A percentile compares a stretch with the other conserved stretches of the same genome.
Evolutionary conservation across 768 basidiomycete species (phyloP).

Genomic region (Gelatoporia subvermispora): DNA sequence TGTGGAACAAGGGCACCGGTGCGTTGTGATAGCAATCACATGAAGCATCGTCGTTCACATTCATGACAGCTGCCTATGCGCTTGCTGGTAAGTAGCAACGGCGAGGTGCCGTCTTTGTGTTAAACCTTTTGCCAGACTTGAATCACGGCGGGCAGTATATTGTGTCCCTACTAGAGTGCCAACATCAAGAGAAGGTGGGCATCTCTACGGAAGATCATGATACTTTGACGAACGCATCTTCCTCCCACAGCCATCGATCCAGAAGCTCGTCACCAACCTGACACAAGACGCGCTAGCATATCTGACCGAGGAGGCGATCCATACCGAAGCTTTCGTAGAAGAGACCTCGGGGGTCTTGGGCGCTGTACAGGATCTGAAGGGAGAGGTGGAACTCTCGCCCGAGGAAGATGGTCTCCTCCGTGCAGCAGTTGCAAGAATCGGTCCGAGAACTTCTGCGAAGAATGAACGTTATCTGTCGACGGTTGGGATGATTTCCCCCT

Average conservation of each 20-base stretch:
- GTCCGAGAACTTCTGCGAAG: slow-evolving; percentile 39
- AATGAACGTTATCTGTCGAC: slow-evolving; percentile 43
- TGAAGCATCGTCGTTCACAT: slow-evolving; percentile 9
- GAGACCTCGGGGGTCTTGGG: slow-evolving; percentile 41
- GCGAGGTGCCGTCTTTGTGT: background rate
- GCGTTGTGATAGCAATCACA: slow-evolving; percentile 15
- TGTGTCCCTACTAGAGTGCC: slow-evolving; percentile 62
- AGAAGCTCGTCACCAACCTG: slow-evolving; percentile 61
- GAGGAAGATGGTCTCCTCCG: slow-evolving; percentile 39
- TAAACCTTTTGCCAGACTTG: slow-evolving; percentile 39
- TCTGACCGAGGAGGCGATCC: slow-evolving; percentile 60
- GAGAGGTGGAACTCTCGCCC: slow-evolving; percentile 43
- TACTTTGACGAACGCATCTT: background rate
- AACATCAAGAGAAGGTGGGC: slow-evolving; percentile 79
- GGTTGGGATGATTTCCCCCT: slow-evolving; percentile 27
- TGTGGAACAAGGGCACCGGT: slow-evolving; percentile 72
- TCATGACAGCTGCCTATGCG: slow-evolving; percentile 54
- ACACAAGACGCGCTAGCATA: slow-evolving; percentile 56
- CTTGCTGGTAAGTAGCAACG: slow-evolving; percentile 47
- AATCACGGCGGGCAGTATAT: slow-evolving; percentile 54
- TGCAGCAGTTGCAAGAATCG: slow-evolving; percentile 39
- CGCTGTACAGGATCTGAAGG: slow-evolving; percentile 43
- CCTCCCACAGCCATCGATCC: slow-evolving; percentile 58
- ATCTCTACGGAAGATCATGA: background rate
- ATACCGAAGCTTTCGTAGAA: slow-evolving; percentile 56